A percentile compares a stretch with the other conserved stretches of the same genome.
These are phyloP conservation scores for Edaphochlamys debaryana DNA, from an alignment of 139 green algal genomes.

Conservation along the genomic window DNA sequence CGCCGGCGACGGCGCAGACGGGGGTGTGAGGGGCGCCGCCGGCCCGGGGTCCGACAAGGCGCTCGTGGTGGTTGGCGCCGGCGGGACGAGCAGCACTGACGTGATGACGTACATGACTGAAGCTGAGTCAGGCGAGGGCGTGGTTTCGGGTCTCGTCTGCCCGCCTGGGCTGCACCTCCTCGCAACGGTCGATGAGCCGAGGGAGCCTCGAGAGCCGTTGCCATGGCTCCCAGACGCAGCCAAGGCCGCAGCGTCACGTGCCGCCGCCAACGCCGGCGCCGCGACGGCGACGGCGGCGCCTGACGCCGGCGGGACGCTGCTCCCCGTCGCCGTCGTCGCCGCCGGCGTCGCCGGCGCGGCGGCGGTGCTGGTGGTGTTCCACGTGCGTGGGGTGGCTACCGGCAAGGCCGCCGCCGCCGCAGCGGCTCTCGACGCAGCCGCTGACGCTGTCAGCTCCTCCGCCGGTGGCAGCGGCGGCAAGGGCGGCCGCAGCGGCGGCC, in stretches of 20 bases:
- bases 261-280: background rate
- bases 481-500: background rate
- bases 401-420: background rate
- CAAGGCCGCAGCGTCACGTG: background rate
- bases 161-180: slow-evolving; percentile 31
- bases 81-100: background rate
- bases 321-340: background rate
- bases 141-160: slow-evolving; percentile 39
- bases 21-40: too few species aligned
- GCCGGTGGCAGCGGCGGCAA: background rate
- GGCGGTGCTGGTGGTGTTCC: slow-evolving; percentile 23
- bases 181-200: background rate
- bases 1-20: background rate
- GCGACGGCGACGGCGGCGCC: background rate
- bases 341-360: slow-evolving; percentile 2
- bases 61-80: background rate
- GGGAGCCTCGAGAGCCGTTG: background rate
- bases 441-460: background rate
- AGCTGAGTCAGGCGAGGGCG: background rate
- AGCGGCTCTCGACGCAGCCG: background rate
- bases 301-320: background rate
- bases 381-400: background rate
- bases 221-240: slow-evolving; percentile 5
- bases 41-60: slow-evolving; percentile 11
- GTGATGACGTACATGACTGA: slow-evolving; percentile 15